Evolutionary conservation across 768 basidiomycete species (phyloP), one percentile per base, ranked within the genome.

Genomic region (Imleria badia): DNA sequence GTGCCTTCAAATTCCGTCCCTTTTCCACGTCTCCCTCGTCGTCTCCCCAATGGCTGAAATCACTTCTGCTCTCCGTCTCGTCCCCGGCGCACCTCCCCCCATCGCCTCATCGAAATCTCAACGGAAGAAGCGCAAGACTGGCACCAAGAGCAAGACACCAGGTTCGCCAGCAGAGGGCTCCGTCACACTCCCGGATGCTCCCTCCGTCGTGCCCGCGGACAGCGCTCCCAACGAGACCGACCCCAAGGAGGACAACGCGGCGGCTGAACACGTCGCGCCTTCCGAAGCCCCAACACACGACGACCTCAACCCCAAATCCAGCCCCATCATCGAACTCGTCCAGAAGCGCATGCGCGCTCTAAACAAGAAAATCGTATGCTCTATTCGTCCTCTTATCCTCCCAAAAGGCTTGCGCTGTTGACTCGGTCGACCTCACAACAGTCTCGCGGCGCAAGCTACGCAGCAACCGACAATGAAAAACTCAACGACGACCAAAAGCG

Each of bases 401-500:
- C 14, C 31, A 26, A 43, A 43, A 17, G 3, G 51, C 48, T 65
- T 22, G 60, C 46, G 35, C 42, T 34, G 35, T 48, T 58, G 42
- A 59, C 60, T 40, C 55, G 54, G 26, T 45, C 44, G 15, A 48
- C 53, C 51, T 38, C 35, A 39, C 48, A 23, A 36, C 60, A 95
- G 94, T 77, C 79, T 56, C 84, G 93, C 58, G 82, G 91, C 76
- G 76, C 84, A 44, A 72, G 76, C 12, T 94, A 96, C 68, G 81
- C 87, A 30, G 63, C 82, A 4, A 86, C 81, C 19, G 83, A 85
- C 26, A 69, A 79, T 4, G 84, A 85, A 51, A 87, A 87, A 64
- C 81, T 95, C 50, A 91, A 96, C 59, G 90, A 93, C 39, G 94
- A 96, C 71, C 94, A 97, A 73, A 87, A 80, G 59, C 83, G 85